Base-by-base conservation (phyloP, 495 filamentous ascomycete species). In the Tetracladium setigerum region DNA sequence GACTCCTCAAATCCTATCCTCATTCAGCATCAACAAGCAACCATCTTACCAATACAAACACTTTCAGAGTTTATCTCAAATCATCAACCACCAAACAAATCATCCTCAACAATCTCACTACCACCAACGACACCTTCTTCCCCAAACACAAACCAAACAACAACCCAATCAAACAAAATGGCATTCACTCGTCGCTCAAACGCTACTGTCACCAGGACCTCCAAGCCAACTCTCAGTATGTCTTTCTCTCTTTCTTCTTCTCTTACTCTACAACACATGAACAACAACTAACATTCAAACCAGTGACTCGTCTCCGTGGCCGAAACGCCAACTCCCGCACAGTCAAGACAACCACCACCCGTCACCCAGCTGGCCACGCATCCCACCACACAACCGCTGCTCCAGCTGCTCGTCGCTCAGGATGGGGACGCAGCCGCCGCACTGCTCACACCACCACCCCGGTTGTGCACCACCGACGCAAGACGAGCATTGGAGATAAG, bases 401-500 rank as follows among this genome's bases (percentile, higher is more conserved):
- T 22, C 22, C 34, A 12, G 33, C 33, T 1, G 51, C 50, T 16
- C 41, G 50, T 1, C 18, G 36, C 11, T 53, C 50, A 13, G 34
- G 53, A 30, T 53, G 50, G 55, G 55, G 55, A 48, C 14, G 39
- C 52, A 34, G 14, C 13, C 37, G 37, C 5, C 44, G 50, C 4
- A 36, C 13, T 16, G 13, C 13, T 4, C 31, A 16, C n/a, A 27
- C 39, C 9, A 38, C 7, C 5, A 13, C 38, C 18, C 48, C 52
- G 5, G 36, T 47, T 17, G 77, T 78, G 46, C 79, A 79, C 46
- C 81, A 81, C 16, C 60, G 70, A 44, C 74, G 82, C 49, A 72
- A 74, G 30, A 61, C 72, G 0, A 71, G 67, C 27, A 63, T 86
- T 30, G 79, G 82, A 16, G 83, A 86, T 61, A 87, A 86, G 62